Conservation (phyloP, 106 monocot genomes). For the Vanilla planifolia region DNA sequence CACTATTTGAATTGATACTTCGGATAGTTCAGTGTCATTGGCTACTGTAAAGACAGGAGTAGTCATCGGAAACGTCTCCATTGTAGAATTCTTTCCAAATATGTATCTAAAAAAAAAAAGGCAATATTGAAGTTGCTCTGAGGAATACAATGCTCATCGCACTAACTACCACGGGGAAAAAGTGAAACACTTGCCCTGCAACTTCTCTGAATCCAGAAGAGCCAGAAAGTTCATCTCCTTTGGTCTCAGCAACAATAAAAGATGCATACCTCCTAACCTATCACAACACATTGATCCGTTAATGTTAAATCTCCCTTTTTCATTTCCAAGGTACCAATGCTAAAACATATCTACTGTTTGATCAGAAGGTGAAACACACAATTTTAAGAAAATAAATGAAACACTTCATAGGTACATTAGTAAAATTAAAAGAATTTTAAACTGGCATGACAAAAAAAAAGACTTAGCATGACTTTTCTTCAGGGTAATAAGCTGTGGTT, state of each 20-base stretch:
- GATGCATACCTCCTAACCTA: slow-evolving; percentile 77
- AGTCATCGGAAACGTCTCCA: slow-evolving; percentile 90
- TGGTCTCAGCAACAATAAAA: slow-evolving; percentile 69
- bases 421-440: no score
- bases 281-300: neutral
- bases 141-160: neutral
- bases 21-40: slow-evolving; percentile 36
- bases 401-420: no score
- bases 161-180: neutral
- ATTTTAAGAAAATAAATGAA: no score
- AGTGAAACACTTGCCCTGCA: slow-evolving; percentile 44
- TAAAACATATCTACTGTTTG: no score
- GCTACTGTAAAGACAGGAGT: slow-evolving; percentile 84
- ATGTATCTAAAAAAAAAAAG: slow-evolving; percentile 54
- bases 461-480: no score
- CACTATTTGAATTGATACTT: slow-evolving; percentile 80
- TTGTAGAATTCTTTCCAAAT: slow-evolving; percentile 88
- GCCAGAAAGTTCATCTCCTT: slow-evolving; percentile 73
- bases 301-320: no score
- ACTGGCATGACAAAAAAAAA: no score
- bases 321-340: no score
- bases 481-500: no score
- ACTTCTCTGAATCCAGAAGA: slow-evolving; percentile 83
- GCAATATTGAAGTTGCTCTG: neutral
- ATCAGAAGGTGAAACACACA: no score